phyloP scores from a whole-genome alignment of 345 rosid genomes.

The Raphanus sativus region DNA sequence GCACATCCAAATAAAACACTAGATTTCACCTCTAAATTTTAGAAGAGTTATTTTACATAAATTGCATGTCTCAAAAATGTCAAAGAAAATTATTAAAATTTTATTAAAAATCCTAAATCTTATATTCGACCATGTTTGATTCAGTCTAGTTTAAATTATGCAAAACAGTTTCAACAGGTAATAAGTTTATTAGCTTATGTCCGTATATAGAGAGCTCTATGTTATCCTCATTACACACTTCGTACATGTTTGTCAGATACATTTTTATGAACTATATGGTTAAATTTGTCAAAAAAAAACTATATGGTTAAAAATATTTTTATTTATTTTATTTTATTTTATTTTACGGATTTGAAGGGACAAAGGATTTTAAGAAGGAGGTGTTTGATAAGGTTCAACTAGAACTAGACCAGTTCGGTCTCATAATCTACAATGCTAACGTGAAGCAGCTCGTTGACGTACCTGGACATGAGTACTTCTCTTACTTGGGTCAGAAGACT shows the following conservation, averaged over 20 bases:
- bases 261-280: neutral
- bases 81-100: too few species aligned
- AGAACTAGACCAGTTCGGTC: constrained; percentile 73
- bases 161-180: neutral
- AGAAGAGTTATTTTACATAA: too few species aligned
- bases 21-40: too few species aligned
- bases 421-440: constrained; percentile 70
- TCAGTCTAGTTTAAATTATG: neutral
- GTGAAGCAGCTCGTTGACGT: constrained; percentile 87
- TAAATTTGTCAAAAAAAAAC: too few species aligned
- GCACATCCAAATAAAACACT: too few species aligned
- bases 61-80: too few species aligned
- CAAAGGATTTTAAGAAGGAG: constrained; percentile 70
- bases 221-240: neutral
- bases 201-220: neutral
- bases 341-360: constrained; percentile 21
- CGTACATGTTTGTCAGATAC: neutral
- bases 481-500: constrained; percentile 82
- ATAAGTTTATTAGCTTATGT: neutral
- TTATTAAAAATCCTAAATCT: neutral
- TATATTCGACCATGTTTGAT: neutral
- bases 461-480: constrained; percentile 82
- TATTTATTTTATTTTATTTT: neutral
- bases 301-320: too few species aligned
- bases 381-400: constrained; percentile 79